These are phyloP conservation scores for Phytopythium chamaehyphon DNA, from an alignment of 352 stramenopile species.

Conservation along the genomic window DNA sequence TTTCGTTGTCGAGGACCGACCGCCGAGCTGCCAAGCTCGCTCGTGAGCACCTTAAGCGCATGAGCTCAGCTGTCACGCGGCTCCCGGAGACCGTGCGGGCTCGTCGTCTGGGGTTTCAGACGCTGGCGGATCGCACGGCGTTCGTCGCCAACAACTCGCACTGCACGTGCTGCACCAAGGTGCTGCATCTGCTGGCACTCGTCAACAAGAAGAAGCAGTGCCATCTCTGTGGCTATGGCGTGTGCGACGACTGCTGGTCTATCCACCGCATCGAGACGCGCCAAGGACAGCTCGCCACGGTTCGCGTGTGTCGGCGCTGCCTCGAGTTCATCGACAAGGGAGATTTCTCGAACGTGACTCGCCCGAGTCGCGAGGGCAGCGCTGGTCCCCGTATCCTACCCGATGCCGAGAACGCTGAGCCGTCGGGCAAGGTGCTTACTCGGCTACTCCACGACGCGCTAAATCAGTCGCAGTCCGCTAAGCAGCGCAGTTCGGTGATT, in stretches of 20 bases:
- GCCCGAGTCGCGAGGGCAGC: conserved; percentile 12
- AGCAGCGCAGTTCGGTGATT: conserved; percentile 9
- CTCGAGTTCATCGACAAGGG: conserved; percentile 16
- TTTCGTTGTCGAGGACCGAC: conserved; percentile 2
- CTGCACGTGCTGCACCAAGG: conserved; percentile 46
- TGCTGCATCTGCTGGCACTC: conserved; percentile 13
- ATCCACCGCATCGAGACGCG: conserved; percentile 17
- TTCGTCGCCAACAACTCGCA: conserved; percentile 32
- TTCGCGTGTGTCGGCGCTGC: conserved; percentile 19
- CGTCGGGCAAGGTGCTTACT: conserved; percentile 11
- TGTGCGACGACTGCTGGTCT: conserved; percentile 23
- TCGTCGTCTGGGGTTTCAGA: conserved; percentile 40
- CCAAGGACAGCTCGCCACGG: conserved; percentile 11
- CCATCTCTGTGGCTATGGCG: conserved; percentile 21
- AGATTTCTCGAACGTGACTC: conserved; percentile 24
- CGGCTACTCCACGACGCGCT: conserved; percentile 28
- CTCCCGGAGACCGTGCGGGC: conserved; percentile 36
- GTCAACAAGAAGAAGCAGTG: conserved; percentile 20
- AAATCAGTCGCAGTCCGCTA: conserved; percentile 11
- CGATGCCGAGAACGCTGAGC: background rate
- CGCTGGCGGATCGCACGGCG: conserved; percentile 25
- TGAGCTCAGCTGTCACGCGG: conserved; percentile 16
- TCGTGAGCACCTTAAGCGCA: conserved; percentile 8
- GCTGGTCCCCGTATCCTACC: conserved; percentile 5
- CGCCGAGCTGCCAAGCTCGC: conserved; percentile 6